These are phyloP conservation scores for Carex sylvatica DNA, from an alignment of 202 grass and related monocot species.

Conservation along the genomic window DNA sequence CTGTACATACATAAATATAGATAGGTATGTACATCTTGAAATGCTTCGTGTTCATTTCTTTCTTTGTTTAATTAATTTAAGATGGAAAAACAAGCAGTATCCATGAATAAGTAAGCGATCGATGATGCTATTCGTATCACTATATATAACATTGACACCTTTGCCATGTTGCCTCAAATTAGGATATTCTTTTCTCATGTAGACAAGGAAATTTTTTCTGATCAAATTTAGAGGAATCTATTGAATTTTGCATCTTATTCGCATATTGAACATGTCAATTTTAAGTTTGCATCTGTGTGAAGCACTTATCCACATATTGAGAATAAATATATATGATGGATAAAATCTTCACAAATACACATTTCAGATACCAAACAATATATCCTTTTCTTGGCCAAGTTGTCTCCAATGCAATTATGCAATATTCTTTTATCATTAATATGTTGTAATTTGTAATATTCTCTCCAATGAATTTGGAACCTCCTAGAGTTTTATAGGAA, in stretches of 20 bases:
- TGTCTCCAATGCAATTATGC: conserved; percentile 4
- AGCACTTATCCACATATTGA: background rate
- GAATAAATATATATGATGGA: background rate
- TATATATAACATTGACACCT: background rate
- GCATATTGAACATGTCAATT: background rate
- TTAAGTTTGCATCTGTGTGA: background rate
- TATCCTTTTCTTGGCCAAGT: background rate
- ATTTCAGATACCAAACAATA: conserved; percentile 4
- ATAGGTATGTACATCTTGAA: background rate
- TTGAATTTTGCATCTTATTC: conserved; percentile 18
- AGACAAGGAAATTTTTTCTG: background rate
- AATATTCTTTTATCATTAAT: conserved; percentile 17
- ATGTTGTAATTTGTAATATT: background rate
- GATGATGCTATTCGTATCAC: background rate
- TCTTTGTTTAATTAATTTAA: background rate
- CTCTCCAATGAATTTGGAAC: background rate
- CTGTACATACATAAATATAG: conserved; percentile 1
- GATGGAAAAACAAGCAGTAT: background rate
- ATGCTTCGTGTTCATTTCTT: background rate
- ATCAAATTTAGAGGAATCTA: background rate
- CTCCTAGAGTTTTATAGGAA: background rate
- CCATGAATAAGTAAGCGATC: background rate
- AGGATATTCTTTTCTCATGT: background rate
- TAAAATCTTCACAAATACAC: conserved; percentile 10
- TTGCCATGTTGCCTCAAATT: background rate